These are phyloP conservation scores for Talaromyces borbonicus DNA, from an alignment of 495 filamentous ascomycete species.

Conservation along the genomic window DNA sequence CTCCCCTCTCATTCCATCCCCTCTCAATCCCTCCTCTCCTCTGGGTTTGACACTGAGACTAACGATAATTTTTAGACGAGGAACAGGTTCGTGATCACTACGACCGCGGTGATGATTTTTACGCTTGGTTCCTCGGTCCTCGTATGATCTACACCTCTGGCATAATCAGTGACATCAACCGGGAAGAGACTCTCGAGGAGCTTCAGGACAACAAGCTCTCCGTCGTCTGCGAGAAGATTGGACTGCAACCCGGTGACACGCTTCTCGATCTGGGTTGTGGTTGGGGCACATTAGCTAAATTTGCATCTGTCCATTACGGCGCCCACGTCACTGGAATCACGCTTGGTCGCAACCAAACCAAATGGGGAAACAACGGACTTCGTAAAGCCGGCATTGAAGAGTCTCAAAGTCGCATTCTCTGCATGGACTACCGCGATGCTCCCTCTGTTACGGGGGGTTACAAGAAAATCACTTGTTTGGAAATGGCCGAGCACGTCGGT, in stretches of 20 bases:
- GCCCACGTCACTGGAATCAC: constrained; percentile 57
- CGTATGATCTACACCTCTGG: constrained; percentile 70
- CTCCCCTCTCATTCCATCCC: too few relatives aligned
- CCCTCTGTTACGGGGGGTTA: constrained; percentile 49
- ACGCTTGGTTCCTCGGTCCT: constrained; percentile 63
- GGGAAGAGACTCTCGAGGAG: constrained; percentile 56
- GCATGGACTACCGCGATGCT: constrained; percentile 62
- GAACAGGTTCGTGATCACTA: constrained; percentile 70
- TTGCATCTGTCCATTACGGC: constrained; percentile 52
- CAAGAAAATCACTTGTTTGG: constrained; percentile 64
- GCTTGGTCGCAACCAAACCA: constrained; percentile 61
- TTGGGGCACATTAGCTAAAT: constrained; percentile 62
- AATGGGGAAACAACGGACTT: constrained; percentile 59
- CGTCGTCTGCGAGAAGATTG: constrained; percentile 65
- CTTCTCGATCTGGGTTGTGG: constrained; percentile 63
- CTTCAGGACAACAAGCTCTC: constrained; percentile 63
- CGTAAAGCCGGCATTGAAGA: constrained; percentile 50
- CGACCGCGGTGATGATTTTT: constrained; percentile 67
- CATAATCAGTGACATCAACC: constrained; percentile 55
- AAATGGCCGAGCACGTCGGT: constrained; percentile 70
- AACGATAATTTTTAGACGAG: constrained; percentile 40
- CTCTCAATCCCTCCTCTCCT: too few relatives aligned
- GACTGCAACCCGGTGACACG: constrained; percentile 48
- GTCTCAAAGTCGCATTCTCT: constrained; percentile 52
- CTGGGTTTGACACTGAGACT: neutral